Evolutionary conservation across 1,284 basidiomycete species (phyloP), one percentile per base, ranked within the genome.

Genomic region (Cutaneotrichosporon spelunceum): DNA sequence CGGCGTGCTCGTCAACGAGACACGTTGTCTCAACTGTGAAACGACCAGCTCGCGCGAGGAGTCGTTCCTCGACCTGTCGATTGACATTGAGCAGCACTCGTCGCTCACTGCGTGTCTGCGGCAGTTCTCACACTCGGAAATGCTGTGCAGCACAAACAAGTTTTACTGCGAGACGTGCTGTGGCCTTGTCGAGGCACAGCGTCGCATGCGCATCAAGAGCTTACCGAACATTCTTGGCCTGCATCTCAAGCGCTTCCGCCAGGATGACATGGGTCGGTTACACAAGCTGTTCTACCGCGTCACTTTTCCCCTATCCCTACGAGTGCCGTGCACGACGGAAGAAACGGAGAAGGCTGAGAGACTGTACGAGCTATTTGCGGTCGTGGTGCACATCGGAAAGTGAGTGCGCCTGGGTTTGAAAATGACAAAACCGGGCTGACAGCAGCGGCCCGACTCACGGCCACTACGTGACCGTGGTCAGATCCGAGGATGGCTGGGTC

Each of bases 161-260:
- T 99, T 98, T 79, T 97, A 93, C 79, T 99, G 95, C 77, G 96
- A 99, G 78, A 86, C 88, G 19, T 99, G 95, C 79, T 94, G 93
- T 70, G 92, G 93, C 56, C 80, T 98, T 26, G 94, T 98, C 77
- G 96, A 99, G 79, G 95, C 96, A 0, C 95, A 99, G 82, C 95
- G 96, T 82, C 84, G 93, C 68, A 98, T 98, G 93, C 97, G 97
- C 80, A 93, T 99, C 78, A 96, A 97, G 81, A 89, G 88, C 69
- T 83, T 97, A 5, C 93, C 95, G 7, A 93, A 97, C 75, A 84
- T 99, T 44, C 86, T 99, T 27, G 93, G 94, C 14, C 82, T 99
- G 44, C 95, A 99, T 78, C 82, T 99, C 58, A 99, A 99, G 80
- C 87, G 96, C 34, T 99, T 99, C 87, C 97, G 95, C 79, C 93